phyloP scores from a whole-genome alignment of 257 asterid genomes.

The Cinchona pubescens region DNA sequence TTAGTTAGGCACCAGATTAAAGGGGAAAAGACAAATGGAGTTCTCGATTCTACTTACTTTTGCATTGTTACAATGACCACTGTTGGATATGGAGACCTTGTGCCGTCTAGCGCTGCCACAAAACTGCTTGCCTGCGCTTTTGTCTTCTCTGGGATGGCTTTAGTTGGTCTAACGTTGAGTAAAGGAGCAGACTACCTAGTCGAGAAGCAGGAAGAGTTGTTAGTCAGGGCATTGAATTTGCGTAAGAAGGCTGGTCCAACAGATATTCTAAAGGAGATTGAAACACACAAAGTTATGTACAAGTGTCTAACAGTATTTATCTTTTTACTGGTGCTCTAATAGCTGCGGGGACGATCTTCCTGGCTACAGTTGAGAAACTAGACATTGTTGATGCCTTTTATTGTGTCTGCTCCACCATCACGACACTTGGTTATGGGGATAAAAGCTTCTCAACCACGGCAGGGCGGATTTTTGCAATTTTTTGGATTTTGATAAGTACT shows the following conservation, averaged over 20 bases:
- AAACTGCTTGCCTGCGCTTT: conserved; percentile 81
- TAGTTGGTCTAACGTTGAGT: conserved; percentile 58
- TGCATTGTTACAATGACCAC: conserved; percentile 97
- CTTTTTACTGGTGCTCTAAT: conserved; percentile 51
- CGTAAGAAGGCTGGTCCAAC: conserved; percentile 32
- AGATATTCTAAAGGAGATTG: conserved; percentile 55
- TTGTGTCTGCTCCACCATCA: conserved; percentile 75
- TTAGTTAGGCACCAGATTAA: conserved; percentile 48
- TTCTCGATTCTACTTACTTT: conserved; percentile 84
- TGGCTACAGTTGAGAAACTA: conserved; percentile 56
- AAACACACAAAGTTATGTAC: conserved; percentile 51
- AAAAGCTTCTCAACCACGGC: conserved; percentile 75
- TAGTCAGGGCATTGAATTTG: conserved; percentile 61
- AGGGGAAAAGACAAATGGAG: conserved; percentile 55
- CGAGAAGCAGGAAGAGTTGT: conserved; percentile 69
- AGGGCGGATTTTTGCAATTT: conserved; percentile 78
- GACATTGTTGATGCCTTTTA: conserved; percentile 66
- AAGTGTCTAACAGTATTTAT: conserved; percentile 43
- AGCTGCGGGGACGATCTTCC: conserved; percentile 51
- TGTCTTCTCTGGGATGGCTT: conserved; percentile 88
- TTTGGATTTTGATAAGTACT: conserved; percentile 81
- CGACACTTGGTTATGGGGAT: conserved; percentile 95
- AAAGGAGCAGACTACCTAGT: conserved; percentile 82
- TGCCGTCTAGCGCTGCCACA: conserved; percentile 54
- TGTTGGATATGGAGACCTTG: conserved; percentile 92